Conservation (phyloP, 2,329 filamentous ascomycete species). For the Fusarium duplospermum region DNA sequence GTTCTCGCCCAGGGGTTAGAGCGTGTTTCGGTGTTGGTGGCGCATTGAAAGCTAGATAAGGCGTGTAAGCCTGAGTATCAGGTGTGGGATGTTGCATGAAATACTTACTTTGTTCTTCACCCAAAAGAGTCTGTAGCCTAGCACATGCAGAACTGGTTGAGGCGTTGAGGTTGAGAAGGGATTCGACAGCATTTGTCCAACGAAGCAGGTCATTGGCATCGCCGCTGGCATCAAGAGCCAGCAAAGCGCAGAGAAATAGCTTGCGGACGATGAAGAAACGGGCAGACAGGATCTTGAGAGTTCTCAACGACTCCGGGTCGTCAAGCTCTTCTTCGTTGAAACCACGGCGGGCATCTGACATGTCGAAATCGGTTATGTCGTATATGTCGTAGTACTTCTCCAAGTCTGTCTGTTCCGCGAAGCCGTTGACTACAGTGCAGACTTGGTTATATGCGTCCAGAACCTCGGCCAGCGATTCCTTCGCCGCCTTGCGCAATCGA, state of each 20-base stretch:
- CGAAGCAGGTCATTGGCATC: conserved; percentile 80
- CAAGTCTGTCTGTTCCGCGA: conserved; percentile 83
- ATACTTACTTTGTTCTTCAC: conserved; percentile 81
- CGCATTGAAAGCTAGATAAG: conserved; percentile 60
- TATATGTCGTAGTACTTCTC: conserved; percentile 95
- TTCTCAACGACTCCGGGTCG: conserved; percentile 80
- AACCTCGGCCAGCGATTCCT: conserved; percentile 74
- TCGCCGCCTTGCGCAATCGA: conserved; percentile 81
- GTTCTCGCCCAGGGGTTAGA: conserved; percentile 80
- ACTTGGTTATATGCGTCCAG: conserved; percentile 79
- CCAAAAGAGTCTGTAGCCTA: conserved; percentile 75
- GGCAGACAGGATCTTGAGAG: conserved; percentile 83
- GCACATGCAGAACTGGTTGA: conserved; percentile 72
- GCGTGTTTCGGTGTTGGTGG: conserved; percentile 69
- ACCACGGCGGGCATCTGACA: conserved; percentile 74
- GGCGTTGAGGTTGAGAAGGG: conserved; percentile 73
- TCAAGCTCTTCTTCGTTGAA: conserved; percentile 78
- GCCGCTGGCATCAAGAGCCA: conserved; percentile 86
- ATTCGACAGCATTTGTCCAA: conserved; percentile 83
- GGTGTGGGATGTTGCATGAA: background rate
- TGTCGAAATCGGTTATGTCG: conserved; percentile 79
- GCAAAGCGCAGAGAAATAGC: conserved; percentile 86
- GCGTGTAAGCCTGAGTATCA: conserved; percentile 21
- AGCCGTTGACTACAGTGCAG: conserved; percentile 73
- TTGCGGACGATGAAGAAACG: conserved; percentile 85